Evolutionary conservation across 352 stramenopile genomes (phyloP).

Genomic region (Pseudoperonospora humuli): DNA sequence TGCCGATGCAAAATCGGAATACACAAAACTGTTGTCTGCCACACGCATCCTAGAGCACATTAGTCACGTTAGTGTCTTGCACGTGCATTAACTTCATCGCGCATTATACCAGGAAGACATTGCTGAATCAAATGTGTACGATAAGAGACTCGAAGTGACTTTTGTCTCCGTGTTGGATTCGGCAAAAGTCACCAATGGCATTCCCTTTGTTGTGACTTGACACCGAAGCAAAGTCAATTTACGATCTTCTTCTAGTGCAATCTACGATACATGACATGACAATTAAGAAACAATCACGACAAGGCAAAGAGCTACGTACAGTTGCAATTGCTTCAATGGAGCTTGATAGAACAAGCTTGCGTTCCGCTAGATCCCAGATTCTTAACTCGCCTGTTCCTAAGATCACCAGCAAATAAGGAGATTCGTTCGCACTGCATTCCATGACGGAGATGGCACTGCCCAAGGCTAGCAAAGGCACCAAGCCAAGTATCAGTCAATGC

Average conservation of each 20-base stretch:
- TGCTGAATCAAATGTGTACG: slow-evolving; percentile 66
- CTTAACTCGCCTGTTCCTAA: slow-evolving; percentile 50
- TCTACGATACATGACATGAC: slow-evolving; percentile 7
- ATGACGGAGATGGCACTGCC: slow-evolving; percentile 53
- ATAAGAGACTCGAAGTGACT: slow-evolving; percentile 49
- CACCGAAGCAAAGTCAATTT: slow-evolving; percentile 65
- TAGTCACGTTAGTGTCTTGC: background rate
- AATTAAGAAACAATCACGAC: slow-evolving; percentile 1
- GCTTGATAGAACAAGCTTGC: slow-evolving; percentile 43
- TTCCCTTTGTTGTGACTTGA: slow-evolving; percentile 55
- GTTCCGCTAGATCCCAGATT: slow-evolving; percentile 59
- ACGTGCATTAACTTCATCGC: background rate
- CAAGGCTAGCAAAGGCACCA: slow-evolving; percentile 33
- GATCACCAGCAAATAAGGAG: slow-evolving; percentile 68
- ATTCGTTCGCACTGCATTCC: slow-evolving; percentile 58
- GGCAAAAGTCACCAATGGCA: slow-evolving; percentile 80
- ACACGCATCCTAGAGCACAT: slow-evolving; percentile 67
- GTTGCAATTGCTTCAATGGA: slow-evolving; percentile 60
- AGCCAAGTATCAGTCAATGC: background rate
- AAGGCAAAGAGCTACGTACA: slow-evolving; percentile 20
- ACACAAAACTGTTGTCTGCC: slow-evolving; percentile 78
- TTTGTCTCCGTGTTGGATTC: slow-evolving; percentile 46
- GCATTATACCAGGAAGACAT: slow-evolving; percentile 65
- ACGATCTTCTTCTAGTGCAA: slow-evolving; percentile 19
- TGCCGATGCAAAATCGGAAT: slow-evolving; percentile 74